A percentile compares a stretch with the other conserved stretches of the same genome.
These are phyloP conservation scores for Globisporangium orthogonon DNA, from an alignment of 352 stramenopile genomes.

Conservation along the genomic window DNA sequence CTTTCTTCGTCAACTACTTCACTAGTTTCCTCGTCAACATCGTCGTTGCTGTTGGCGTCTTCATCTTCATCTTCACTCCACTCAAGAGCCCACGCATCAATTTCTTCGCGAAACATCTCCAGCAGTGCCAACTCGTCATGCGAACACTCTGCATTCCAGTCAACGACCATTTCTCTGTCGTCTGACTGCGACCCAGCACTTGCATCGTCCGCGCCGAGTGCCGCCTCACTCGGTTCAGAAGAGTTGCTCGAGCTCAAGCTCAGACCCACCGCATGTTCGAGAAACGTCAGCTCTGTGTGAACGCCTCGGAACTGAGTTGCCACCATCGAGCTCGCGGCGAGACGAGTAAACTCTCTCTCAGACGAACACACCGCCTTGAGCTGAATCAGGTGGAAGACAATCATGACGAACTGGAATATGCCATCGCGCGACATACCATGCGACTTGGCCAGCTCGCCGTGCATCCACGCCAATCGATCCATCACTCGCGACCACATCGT, in stretches of 20 bases:
- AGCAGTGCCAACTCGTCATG: neutral
- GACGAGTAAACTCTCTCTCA: neutral
- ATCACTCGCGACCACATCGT: slow-evolving; percentile 1
- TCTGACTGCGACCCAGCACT: neutral
- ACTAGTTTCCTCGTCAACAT: too few species aligned
- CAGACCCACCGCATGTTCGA: neutral
- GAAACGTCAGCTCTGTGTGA: slow-evolving; percentile 1
- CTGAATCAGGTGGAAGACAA: neutral
- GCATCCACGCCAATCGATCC: neutral
- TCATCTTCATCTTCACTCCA: too few species aligned
- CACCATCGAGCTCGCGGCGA: neutral
- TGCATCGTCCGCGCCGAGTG: too few species aligned
- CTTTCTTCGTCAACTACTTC: too few species aligned
- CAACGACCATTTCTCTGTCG: too few species aligned
- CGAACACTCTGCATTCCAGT: neutral
- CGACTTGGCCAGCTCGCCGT: neutral
- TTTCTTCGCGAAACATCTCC: neutral
- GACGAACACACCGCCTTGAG: neutral
- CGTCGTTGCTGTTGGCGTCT: too few species aligned
- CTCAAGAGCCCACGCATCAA: too few species aligned
- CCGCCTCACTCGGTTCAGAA: neutral
- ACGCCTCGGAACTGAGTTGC: neutral
- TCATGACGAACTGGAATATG: slow-evolving; percentile 5
- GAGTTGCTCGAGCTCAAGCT: neutral
- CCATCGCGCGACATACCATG: neutral